These are phyloP conservation scores for Aspergillus unguis DNA, from an alignment of 2,329 filamentous ascomycete species.

Conservation along the genomic window DNA sequence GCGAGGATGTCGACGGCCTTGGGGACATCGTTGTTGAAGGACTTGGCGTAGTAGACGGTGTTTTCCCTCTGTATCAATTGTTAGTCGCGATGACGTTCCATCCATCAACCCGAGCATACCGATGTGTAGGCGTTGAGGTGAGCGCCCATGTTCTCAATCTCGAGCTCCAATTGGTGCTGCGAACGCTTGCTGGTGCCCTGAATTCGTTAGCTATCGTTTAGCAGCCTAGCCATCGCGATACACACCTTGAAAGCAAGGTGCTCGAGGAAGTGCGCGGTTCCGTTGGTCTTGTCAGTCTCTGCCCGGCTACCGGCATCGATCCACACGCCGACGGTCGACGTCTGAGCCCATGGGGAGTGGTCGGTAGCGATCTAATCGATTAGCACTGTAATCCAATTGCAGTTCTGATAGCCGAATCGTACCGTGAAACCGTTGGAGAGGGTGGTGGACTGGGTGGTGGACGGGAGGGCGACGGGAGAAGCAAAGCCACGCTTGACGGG, in stretches of 20 bases:
- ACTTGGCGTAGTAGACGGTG: constrained; percentile 99
- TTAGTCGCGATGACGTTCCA: constrained; percentile 24
- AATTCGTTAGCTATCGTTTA: constrained; percentile 14
- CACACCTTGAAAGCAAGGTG: constrained; percentile 98
- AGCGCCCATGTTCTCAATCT: constrained; percentile 99
- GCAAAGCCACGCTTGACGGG: constrained; percentile 83
- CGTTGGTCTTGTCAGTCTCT: constrained; percentile 98
- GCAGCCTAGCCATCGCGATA: not conserved
- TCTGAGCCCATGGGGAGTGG: constrained; percentile 97
- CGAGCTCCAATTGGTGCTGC: constrained; percentile 96
- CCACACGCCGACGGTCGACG: constrained; percentile 97
- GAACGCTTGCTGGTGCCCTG: constrained; percentile 87
- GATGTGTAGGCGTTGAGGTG: constrained; percentile 99
- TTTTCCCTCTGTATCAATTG: constrained; percentile 74
- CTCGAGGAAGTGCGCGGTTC: constrained; percentile 98
- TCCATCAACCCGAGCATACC: constrained; percentile 55
- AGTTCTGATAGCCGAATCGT: constrained; percentile 29
- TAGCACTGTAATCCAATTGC: constrained; percentile 27
- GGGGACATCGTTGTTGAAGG: constrained; percentile 96
- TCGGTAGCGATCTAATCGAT: constrained; percentile 82
- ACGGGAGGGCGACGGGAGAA: constrained; percentile 69
- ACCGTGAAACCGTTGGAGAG: constrained; percentile 97
- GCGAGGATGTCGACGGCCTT: constrained; percentile 96
- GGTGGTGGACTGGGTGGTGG: constrained; percentile 91
- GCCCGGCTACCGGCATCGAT: constrained; percentile 98